A percentile compares a stretch with the other conserved stretches of the same genome.
These are phyloP conservation scores for Alternaria hordeiaustralica DNA, from an alignment of 2,329 filamentous ascomycete species.

Conservation along the genomic window DNA sequence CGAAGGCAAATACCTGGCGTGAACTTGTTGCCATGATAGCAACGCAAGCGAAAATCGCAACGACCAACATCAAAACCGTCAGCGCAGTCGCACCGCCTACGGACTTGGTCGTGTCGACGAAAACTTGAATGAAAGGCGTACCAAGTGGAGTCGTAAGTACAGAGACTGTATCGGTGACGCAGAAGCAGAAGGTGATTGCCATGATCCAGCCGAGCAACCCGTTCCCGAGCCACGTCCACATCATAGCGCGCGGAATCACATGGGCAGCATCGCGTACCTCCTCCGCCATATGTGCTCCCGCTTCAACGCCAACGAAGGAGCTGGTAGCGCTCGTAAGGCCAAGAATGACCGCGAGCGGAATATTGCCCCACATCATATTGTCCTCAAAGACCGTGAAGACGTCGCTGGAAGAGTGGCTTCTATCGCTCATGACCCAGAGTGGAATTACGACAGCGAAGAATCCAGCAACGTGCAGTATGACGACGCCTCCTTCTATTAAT, in stretches of 20 bases:
- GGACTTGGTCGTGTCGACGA: conserved; percentile 30
- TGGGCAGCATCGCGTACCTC: conserved; percentile 36
- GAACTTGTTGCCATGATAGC: conserved; percentile 30
- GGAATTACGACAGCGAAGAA: conserved; percentile 57
- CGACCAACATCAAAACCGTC: conserved; percentile 29
- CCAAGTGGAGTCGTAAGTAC: conserved; percentile 23
- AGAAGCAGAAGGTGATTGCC: conserved; percentile 24
- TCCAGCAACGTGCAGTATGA: conserved; percentile 57
- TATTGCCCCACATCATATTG: conserved; percentile 23
- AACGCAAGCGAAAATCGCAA: conserved; percentile 28
- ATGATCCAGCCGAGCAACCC: conserved; percentile 46
- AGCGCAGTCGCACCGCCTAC: conserved; percentile 23
- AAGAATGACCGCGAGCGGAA: background rate
- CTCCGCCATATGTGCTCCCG: conserved; percentile 44
- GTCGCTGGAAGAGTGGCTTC: conserved; percentile 38
- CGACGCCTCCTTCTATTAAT: conserved; percentile 7
- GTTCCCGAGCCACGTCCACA: conserved; percentile 46
- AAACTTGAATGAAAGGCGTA: conserved; percentile 32
- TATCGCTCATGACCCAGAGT: conserved; percentile 35
- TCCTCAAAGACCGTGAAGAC: conserved; percentile 57
- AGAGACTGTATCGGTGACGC: conserved; percentile 14
- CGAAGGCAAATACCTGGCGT: conserved; percentile 38
- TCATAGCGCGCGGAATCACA: conserved; percentile 46
- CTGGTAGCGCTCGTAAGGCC: conserved; percentile 52
- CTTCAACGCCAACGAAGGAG: conserved; percentile 44